These are phyloP conservation scores for Fonsecaea nubica DNA, from an alignment of 2,329 filamentous ascomycete genomes.

Conservation along the genomic window DNA sequence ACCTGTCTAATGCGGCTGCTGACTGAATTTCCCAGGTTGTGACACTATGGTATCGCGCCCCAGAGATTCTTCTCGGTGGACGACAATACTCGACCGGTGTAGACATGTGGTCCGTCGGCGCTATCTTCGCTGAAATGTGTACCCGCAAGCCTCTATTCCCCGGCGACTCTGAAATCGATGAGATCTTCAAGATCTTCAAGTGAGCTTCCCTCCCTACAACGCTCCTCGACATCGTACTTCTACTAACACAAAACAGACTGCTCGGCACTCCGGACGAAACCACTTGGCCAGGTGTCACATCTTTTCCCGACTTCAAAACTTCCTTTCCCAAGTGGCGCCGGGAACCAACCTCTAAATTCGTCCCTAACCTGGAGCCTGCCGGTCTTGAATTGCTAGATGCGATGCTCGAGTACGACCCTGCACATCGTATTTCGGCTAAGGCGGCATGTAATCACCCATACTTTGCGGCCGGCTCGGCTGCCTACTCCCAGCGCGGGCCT, in stretches of 20 bases:
- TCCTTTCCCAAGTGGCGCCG: slow-evolving; percentile 91
- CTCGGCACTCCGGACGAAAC: slow-evolving; percentile 84
- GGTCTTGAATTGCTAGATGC: slow-evolving; percentile 61
- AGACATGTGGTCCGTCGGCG: slow-evolving; percentile 94
- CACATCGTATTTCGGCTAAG: slow-evolving; percentile 86
- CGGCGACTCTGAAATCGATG: slow-evolving; percentile 89
- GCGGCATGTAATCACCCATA: slow-evolving; percentile 84
- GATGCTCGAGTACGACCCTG: slow-evolving; percentile 86
- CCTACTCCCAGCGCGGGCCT: slow-evolving; percentile 53
- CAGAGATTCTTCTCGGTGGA: slow-evolving; percentile 87
- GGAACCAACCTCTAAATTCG: slow-evolving; percentile 69
- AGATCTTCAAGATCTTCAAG: slow-evolving; percentile 95
- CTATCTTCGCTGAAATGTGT: slow-evolving; percentile 97
- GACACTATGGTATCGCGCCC: slow-evolving; percentile 72
- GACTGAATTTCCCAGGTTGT: slow-evolving; percentile 25
- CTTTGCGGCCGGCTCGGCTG: slow-evolving; percentile 64
- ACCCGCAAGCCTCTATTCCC: slow-evolving; percentile 91
- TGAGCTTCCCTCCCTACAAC: slow-evolving; percentile 49
- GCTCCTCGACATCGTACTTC: background rate
- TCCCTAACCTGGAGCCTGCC: slow-evolving; percentile 73
- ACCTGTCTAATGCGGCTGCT: slow-evolving; percentile 3
- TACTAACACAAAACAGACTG: slow-evolving; percentile 57
- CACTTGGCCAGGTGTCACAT: slow-evolving; percentile 89
- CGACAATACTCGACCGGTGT: slow-evolving; percentile 93
- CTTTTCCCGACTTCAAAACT: slow-evolving; percentile 90